Conservation (phyloP, 768 basidiomycete genomes). For the Rhizopogon vulgaris region DNA sequence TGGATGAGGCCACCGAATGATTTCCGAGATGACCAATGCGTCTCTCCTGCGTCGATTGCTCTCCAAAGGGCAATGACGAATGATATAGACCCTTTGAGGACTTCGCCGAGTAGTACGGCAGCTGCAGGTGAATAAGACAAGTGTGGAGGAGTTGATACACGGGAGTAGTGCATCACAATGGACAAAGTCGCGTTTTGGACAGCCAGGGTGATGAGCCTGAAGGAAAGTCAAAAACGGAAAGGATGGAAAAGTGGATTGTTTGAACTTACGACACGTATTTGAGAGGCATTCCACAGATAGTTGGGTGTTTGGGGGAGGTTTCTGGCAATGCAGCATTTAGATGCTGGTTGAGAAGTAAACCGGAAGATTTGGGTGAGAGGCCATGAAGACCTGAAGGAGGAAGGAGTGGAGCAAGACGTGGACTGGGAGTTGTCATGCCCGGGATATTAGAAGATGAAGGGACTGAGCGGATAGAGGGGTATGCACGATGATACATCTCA, state of each 20-base stretch:
- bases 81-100: conserved; percentile 91
- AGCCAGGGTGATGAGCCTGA: conserved; percentile 71
- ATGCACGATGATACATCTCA: conserved; percentile 60
- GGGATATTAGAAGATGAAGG: conserved; percentile 32
- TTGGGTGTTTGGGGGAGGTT: conserved; percentile 32
- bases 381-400: conserved; percentile 41
- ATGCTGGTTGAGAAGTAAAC: conserved; percentile 28
- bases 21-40: conserved; percentile 35
- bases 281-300: conserved; percentile 63
- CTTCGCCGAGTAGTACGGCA: conserved; percentile 91
- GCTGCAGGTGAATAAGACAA: conserved; percentile 89
- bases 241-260: not conserved
- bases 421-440: conserved; percentile 20
- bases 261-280: conserved; percentile 75
- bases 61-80: conserved; percentile 73
- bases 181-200: conserved; percentile 94
- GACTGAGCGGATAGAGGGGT: conserved; percentile 51
- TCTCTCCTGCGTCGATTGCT: conserved; percentile 37
- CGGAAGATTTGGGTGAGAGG: conserved; percentile 34
- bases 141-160: conserved; percentile 73
- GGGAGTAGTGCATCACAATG: conserved; percentile 99
- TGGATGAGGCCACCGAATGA: conserved; percentile 31
- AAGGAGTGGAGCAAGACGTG: conserved; percentile 45
- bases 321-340: conserved; percentile 29
- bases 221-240: conserved; percentile 7